Conservation (phyloP, 306 rosid species). For the Macrotyloma uniflorum region DNA sequence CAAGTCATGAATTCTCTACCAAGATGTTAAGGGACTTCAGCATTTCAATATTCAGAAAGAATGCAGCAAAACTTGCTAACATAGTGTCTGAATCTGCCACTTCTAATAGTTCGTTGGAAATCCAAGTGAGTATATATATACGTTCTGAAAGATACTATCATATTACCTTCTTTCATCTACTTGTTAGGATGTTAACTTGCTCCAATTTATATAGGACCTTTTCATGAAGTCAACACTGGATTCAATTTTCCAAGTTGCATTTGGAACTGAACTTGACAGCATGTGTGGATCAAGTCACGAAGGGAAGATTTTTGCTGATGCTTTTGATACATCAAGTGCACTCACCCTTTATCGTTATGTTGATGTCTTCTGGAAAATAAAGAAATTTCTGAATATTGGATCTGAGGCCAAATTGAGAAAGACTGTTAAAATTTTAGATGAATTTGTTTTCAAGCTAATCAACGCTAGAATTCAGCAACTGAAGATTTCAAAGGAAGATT, state of each 20-base stretch:
- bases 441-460: slow-evolving; percentile 63
- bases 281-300: slow-evolving; percentile 84
- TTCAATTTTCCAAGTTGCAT: slow-evolving; percentile 80
- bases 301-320: slow-evolving; percentile 59
- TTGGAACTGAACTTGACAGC: slow-evolving; percentile 75
- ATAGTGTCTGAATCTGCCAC: slow-evolving; percentile 61
- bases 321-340: slow-evolving; percentile 71
- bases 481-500: slow-evolving; percentile 43
- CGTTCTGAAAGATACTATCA: slow-evolving; percentile 1
- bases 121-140: slow-evolving; percentile 55
- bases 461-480: slow-evolving; percentile 52
- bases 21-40: slow-evolving; percentile 70
- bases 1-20: slow-evolving; percentile 79
- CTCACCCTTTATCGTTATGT: slow-evolving; percentile 62
- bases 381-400: slow-evolving; percentile 70
- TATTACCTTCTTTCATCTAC: slow-evolving; percentile 13
- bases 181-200: slow-evolving; percentile 1
- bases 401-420: slow-evolving; percentile 60
- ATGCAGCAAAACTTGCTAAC: slow-evolving; percentile 67
- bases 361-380: slow-evolving; percentile 73
- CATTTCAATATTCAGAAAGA: slow-evolving; percentile 56
- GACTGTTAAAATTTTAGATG: slow-evolving; percentile 47
- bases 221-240: slow-evolving; percentile 68
- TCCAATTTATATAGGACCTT: slow-evolving; percentile 51
- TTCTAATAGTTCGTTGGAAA: slow-evolving; percentile 51